Evolutionary conservation across 495 filamentous ascomycete species (phyloP), one percentile per base, ranked within the genome.

Genomic region (Monascus purpureus): DNA sequence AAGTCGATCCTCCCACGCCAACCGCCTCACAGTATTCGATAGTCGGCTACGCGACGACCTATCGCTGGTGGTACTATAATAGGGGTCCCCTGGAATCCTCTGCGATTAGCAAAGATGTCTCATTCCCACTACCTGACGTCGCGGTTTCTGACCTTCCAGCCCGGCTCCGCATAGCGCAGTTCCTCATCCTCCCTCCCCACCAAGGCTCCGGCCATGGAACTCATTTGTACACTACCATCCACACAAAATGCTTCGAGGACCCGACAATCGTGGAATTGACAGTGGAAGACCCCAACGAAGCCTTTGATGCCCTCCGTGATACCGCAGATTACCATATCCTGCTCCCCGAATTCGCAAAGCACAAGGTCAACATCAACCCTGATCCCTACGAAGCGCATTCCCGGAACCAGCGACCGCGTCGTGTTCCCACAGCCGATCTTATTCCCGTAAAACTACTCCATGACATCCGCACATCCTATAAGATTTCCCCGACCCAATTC

Each of bases 251-350:
- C 47, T 61, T 75, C 36, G 50, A 63, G 15, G 67, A 77, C 29
- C 42, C 70, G 1, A 68, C 71, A 13, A 74, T 81, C 17, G 59
- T 69, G 29, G 90, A 99, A 51, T 66, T 99, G 41, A 90, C 88
- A 0, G 82, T 99, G 13, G 90, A 99, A 55, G 87, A 96, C 43
- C 90, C 90, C 0, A 95, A 86, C 45, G 87, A 96, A 49, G 75
- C 77, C 9, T 99, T 99, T 42, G 85, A 94, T 50, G 76, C 85
- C 35, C 64, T 99, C 27, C 75, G 90, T 25, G 87, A 96, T 53
- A 65, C 77, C 22, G 75, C 76, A 37, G 90, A 99, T 49, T 67
- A 87, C 25, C 62, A 70, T 14, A 75, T 77, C 32, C 63, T 96
- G 28, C 50, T 39, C 13, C 50, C 55, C 11, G 58, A 62, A 39